phyloP scores from a whole-genome alignment of 176 grass and related monocot species.

The Miscanthus lutarioriparius region DNA sequence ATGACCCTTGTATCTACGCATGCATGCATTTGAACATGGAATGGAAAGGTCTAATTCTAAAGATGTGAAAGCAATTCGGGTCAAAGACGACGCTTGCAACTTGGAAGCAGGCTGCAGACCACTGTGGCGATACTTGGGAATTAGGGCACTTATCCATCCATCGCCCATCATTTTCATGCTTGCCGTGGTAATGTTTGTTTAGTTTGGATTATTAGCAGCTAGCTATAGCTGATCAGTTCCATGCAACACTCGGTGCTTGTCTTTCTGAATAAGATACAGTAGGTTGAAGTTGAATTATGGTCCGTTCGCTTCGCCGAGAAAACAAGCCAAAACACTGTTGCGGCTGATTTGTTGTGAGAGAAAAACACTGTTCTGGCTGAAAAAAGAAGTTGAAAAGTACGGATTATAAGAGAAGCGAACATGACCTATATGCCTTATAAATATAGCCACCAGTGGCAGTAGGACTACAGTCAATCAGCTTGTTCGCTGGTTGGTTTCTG shows the following conservation, averaged over 20 bases:
- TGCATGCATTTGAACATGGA: slow-evolving; percentile 26
- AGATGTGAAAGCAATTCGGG: slow-evolving; percentile 37
- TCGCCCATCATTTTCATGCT: slow-evolving; percentile 21
- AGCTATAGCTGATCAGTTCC: not conserved
- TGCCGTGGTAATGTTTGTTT: not conserved
- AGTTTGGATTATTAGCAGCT: not conserved
- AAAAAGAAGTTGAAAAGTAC: too few relatives aligned
- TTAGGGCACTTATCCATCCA: not conserved
- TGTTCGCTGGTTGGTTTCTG: too few relatives aligned
- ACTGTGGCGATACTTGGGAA: not conserved
- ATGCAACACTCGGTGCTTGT: not conserved
- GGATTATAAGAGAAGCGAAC: too few relatives aligned
- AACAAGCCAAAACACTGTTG: too few relatives aligned
- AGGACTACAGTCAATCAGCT: not conserved
- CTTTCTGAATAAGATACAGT: not conserved
- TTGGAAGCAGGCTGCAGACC: slow-evolving; percentile 19
- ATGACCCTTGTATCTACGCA: slow-evolving; percentile 8
- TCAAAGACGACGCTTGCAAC: slow-evolving; percentile 52
- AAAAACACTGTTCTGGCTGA: too few relatives aligned
- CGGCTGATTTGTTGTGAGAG: too few relatives aligned
- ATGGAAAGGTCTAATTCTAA: slow-evolving; percentile 48
- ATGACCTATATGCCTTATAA: too few relatives aligned
- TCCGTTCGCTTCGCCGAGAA: too few relatives aligned
- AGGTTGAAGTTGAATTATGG: not conserved
- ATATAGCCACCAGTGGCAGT: too few relatives aligned